These are phyloP conservation scores for Pestalotiopsis sp. DNA, from an alignment of 2,329 filamentous ascomycete genomes.

Conservation along the genomic window DNA sequence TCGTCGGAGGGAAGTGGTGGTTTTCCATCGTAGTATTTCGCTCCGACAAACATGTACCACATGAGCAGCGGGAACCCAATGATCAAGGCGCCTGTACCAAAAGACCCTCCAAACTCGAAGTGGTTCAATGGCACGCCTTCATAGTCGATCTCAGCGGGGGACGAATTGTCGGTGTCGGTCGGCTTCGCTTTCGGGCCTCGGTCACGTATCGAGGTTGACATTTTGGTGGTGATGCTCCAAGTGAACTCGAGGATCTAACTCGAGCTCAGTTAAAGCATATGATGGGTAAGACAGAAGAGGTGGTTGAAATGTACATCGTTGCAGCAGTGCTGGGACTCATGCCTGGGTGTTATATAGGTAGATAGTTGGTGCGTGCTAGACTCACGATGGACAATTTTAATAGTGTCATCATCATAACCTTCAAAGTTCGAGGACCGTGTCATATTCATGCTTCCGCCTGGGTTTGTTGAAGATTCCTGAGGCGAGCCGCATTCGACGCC, in stretches of 20 bases:
- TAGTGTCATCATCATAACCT: too few species aligned
- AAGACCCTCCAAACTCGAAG: constrained; percentile 85
- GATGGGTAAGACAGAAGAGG: not conserved
- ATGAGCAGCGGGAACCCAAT: constrained; percentile 87
- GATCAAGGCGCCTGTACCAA: constrained; percentile 85
- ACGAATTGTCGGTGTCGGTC: not conserved
- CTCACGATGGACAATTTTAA: too few species aligned
- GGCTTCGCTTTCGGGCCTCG: not conserved
- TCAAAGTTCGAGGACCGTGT: too few species aligned
- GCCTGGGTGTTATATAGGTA: too few species aligned
- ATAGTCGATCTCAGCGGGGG: not conserved
- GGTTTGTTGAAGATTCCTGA: too few species aligned
- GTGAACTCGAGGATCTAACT: not conserved
- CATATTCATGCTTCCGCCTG: too few species aligned
- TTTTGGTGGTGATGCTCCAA: not conserved
- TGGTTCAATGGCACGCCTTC: constrained; percentile 39
- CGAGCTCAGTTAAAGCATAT: not conserved
- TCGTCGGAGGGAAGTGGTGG: constrained; percentile 70
- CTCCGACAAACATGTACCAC: constrained; percentile 99
- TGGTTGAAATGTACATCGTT: not conserved
- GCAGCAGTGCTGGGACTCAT: too few species aligned
- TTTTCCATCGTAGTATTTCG: constrained; percentile 86
- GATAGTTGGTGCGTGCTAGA: too few species aligned
- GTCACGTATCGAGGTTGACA: not conserved
- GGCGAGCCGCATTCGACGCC: too few species aligned